Percentiles rank a stretch among this genome's conserved stretches.
Evolutionary conservation across 345 rosid genomes (phyloP).

Genomic region (Anacardium occidentale): DNA sequence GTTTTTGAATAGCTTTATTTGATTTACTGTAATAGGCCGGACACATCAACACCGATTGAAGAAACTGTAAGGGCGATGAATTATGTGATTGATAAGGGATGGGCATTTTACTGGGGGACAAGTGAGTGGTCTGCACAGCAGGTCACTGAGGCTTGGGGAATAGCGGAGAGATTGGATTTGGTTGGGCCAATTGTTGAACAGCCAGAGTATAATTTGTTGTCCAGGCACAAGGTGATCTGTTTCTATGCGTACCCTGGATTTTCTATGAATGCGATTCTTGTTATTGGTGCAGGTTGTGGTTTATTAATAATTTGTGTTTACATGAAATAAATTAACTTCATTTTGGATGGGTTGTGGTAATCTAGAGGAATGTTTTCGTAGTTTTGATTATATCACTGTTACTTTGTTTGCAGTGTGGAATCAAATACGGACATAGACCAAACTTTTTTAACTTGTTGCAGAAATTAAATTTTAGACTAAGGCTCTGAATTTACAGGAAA

Average conservation of each 20-base stretch:
- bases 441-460: not conserved
- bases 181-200: conserved; percentile 97
- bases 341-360: not conserved
- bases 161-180: conserved; percentile 79
- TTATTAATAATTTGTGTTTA: not conserved
- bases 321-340: not conserved
- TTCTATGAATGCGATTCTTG: not conserved
- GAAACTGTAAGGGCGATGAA: conserved; percentile 98
- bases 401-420: not conserved
- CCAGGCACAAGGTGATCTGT: conserved; percentile 79
- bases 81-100: conserved; percentile 88
- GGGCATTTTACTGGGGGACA: conserved; percentile 99
- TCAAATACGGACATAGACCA: not conserved
- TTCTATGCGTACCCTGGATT: not conserved
- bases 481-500: not conserved
- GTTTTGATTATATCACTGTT: not conserved
- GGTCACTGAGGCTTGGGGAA: conserved; percentile 96
- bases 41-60: conserved; percentile 78
- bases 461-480: not conserved
- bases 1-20: conserved; percentile 2
- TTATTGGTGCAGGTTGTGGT: not conserved
- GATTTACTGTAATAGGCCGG: conserved; percentile 59
- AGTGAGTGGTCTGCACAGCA: conserved; percentile 99
- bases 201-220: conserved; percentile 84
- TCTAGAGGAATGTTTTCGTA: not conserved